Conservation (phyloP, 2,329 filamentous ascomycete species). For the Cladobotryum mycophilum region DNA sequence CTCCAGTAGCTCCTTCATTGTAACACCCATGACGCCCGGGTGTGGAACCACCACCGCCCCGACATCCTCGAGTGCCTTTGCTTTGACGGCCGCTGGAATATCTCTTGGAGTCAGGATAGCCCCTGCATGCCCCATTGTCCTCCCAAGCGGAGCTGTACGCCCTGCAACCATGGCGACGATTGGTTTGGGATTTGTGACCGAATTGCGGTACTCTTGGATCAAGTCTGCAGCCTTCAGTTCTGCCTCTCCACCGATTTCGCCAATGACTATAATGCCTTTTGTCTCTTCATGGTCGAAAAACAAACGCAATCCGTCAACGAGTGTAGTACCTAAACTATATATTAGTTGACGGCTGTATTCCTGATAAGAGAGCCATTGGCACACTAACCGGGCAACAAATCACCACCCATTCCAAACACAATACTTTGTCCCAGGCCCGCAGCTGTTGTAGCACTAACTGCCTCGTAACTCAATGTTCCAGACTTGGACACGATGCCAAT, state of each 20-base stretch:
- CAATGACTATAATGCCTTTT: conserved; percentile 64
- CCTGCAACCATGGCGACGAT: conserved; percentile 60
- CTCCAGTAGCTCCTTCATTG: conserved; percentile 28
- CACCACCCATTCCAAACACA: conserved; percentile 72
- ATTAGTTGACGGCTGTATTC: too few relatives aligned
- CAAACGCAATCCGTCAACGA: conserved; percentile 62
- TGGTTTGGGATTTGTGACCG: conserved; percentile 55
- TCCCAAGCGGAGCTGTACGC: conserved; percentile 51
- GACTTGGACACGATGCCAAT: conserved; percentile 76
- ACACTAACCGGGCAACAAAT: conserved; percentile 57
- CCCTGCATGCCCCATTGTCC: conserved; percentile 68
- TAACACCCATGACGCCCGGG: conserved; percentile 31
- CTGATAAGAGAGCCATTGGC: neutral
- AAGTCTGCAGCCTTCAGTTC: conserved; percentile 67
- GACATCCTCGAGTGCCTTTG: conserved; percentile 26
- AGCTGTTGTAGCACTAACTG: conserved; percentile 66
- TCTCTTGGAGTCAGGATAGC: conserved; percentile 42
- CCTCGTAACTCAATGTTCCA: conserved; percentile 74
- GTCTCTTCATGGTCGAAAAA: conserved; percentile 64
- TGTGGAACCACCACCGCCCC: conserved; percentile 33
- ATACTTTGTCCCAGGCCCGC: conserved; percentile 72
- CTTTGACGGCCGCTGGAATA: conserved; percentile 26
- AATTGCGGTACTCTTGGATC: conserved; percentile 57
- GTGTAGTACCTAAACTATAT: conserved; percentile 45
- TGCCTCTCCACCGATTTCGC: conserved; percentile 64